Percentiles rank a stretch among this genome's conserved stretches.
phyloP scores from a whole-genome alignment of 371 early-diverging fungal species.

The Parasitella parasitica region DNA sequence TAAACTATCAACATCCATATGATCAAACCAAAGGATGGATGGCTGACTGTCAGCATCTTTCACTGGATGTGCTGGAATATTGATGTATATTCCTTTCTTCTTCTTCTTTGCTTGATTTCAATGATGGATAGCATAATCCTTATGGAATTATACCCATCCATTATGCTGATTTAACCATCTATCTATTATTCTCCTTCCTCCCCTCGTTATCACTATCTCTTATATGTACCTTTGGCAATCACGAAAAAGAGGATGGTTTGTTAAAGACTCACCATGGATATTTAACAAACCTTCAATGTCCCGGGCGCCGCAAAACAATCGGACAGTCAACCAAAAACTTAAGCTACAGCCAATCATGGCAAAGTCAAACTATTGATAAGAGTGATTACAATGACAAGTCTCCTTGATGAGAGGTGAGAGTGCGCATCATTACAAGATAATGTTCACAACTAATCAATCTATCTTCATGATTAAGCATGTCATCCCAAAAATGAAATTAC shows the following conservation, averaged over 20 bases:
- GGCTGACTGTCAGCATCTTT: neutral
- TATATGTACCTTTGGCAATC: slow-evolving; percentile 24
- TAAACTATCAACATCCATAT: neutral
- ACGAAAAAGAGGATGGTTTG: slow-evolving; percentile 23
- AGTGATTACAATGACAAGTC: neutral
- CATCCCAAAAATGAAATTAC: no score
- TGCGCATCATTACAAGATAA: no score
- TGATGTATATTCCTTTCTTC: neutral
- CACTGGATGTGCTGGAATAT: neutral
- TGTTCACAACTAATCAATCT: no score
- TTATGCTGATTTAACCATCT: neutral
- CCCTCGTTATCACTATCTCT: slow-evolving; percentile 2
- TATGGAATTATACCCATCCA: neutral
- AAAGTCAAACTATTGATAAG: no score
- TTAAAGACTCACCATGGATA: slow-evolving; percentile 15
- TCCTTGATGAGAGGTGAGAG: no score
- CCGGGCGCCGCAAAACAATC: slow-evolving; percentile 1
- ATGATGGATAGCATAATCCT: neutral
- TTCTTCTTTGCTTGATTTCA: neutral
- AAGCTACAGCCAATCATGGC: neutral
- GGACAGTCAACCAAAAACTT: neutral
- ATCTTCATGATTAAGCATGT: no score
- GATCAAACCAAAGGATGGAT: neutral
- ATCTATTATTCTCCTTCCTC: neutral
- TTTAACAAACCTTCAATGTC: slow-evolving; percentile 4